phyloP scores from a whole-genome alignment of 345 rosid species.

The Populus euphratica region DNA sequence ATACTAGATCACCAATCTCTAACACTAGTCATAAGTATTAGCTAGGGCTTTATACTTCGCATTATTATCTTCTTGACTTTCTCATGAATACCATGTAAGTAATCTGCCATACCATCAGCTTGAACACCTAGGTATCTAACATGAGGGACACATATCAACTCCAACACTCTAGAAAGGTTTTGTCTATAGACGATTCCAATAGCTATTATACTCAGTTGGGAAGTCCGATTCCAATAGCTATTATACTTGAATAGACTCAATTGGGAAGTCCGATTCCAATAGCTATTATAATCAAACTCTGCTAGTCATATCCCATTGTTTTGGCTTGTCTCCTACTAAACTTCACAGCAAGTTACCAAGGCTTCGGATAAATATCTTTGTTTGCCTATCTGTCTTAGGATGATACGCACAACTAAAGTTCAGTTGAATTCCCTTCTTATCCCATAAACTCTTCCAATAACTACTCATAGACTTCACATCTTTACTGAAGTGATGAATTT shows the following conservation, averaged over 20 bases:
- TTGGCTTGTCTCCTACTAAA: neutral
- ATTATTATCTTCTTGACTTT: no score
- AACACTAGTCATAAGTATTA: no score
- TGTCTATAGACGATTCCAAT: neutral
- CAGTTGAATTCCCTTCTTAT: neutral
- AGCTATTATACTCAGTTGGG: no score
- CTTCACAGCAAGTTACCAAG: neutral
- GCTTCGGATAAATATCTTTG: no score
- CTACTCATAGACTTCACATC: no score
- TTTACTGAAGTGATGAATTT: no score
- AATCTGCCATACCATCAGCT: no score
- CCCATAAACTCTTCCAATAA: neutral
- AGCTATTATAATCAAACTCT: neutral
- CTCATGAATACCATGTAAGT: neutral
- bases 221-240: no score
- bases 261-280: no score
- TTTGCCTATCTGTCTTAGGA: neutral
- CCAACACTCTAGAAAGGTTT: neutral
- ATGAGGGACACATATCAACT: neutral
- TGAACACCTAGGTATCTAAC: no score
- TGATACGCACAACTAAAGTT: neutral
- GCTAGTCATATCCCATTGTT: neutral
- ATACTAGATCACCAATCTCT: neutral
- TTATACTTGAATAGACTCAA: no score
- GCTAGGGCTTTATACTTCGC: neutral